Evolutionary conservation across 176 grass and related monocot genomes (phyloP), one percentile per base, ranked within the genome.

Genomic region (Phoenix roebelenii): DNA sequence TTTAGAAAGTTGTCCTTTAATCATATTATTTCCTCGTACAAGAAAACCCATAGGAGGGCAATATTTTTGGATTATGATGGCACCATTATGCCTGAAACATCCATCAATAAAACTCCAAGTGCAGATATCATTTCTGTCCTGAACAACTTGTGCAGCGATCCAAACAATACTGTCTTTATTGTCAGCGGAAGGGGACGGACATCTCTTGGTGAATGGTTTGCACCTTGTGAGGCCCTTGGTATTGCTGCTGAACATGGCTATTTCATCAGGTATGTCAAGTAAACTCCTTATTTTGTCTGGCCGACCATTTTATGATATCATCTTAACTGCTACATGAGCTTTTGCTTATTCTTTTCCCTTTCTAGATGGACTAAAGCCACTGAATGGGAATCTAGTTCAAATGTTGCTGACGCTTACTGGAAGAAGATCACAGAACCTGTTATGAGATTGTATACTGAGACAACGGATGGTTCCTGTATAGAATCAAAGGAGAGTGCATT

Each of bases 11-110:
- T 96, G 1, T 96, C 77, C 0, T 77, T 87, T 15, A 86, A 96
- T 61, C 83, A 82, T 49, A 86, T 96, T 65, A 80, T 74, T 7
- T 72, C 83, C 2, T 74, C 86, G 0, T 97, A 88, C 52, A 26
- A 76, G 49, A 76, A 63, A 64, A 76, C 71, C 0, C 64, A 49
- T 5, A 77, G 73, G 16, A 73, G 93, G 30, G 64, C 89, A 15
- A 81, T 98, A n/a, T 86, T 98, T 66, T 53, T 98, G 57, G 93
- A 98, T 64, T 98, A 98, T 15, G 93, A 98, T 49, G 93, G 93
- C 0, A 98, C 93, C 0, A 68, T 98, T 35, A 83, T 81, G 82
- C 79, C 84, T 3, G 72, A 92, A 64, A 69, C 73, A 1, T 92
- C 72, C 0, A 91, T 97, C 4, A 77, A 78, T 19, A 85, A 80